Conservation (phyloP, 352 stramenopile genomes). For the Phytophthora hibernalis region DNA sequence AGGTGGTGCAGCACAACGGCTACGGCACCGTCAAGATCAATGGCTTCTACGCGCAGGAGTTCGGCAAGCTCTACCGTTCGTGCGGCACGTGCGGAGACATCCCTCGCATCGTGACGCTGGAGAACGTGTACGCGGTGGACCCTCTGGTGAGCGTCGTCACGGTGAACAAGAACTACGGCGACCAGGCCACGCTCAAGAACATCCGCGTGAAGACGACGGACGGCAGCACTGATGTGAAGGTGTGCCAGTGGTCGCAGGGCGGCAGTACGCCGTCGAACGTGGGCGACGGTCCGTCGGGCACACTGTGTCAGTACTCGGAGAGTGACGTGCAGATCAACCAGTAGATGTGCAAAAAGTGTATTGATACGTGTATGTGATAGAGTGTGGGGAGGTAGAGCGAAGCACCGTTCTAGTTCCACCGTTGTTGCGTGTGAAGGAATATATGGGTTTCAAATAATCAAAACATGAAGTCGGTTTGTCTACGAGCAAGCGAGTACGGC, state of each 20-base stretch:
- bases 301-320: conserved; percentile 31
- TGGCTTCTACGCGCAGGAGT: too few species aligned
- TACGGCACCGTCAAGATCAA: too few species aligned
- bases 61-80: conserved; percentile 6
- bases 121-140: conserved; percentile 25
- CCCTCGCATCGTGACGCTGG: conserved; percentile 29
- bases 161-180: conserved; percentile 32
- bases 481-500: too few species aligned
- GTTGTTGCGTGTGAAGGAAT: too few species aligned
- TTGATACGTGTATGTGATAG: not conserved
- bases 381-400: too few species aligned
- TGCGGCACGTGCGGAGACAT: conserved; percentile 6
- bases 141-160: conserved; percentile 17
- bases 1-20: too few species aligned
- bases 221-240: conserved; percentile 12
- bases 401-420: too few species aligned
- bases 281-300: conserved; percentile 29
- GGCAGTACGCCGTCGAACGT: conserved; percentile 28
- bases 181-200: conserved; percentile 44
- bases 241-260: conserved; percentile 38
- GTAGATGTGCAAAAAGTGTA: conserved; percentile 1
- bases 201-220: conserved; percentile 41
- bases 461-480: too few species aligned
- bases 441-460: too few species aligned
- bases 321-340: conserved; percentile 30